Base-by-base conservation (phyloP, 2,329 filamentous ascomycete species). In the Aspergillus aculeatus region DNA sequence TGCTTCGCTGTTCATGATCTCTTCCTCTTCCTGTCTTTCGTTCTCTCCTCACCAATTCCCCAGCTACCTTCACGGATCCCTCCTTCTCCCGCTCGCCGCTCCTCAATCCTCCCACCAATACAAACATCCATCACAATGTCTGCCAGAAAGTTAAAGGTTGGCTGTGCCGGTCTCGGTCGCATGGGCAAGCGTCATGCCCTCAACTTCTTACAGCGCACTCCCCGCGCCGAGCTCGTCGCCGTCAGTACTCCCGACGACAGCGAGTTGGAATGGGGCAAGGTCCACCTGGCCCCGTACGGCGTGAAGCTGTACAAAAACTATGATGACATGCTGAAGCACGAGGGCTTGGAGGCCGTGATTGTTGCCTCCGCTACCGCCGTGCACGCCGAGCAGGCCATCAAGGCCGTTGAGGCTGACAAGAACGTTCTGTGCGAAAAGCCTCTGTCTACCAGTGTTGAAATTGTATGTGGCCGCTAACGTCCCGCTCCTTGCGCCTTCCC, bases 361-460 rank as follows among this genome's bases (percentile, higher is more conserved):
- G 75, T 86, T 29, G 81, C 82, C 1, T 82, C 81, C 4, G 82
- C 81, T 16, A 86, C 84, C 1, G 81, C 79, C 1, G 81, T 82
- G 29, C 84, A 86, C 63, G 83, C 83, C 3, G 80, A 85, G 63
- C 82, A 86, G 66, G 79, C 82, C 2, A 84, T 85, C 73, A 81
- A 82, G 67, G 83, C 83, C 11, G 84, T 86, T 57, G 71, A 82
- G 47, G 78, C 78, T 2, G 78, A 80, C 50, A 81, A 82, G 71
- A 83, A 86, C 66, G 82, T 85, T 2, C 75, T 86, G 23, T 86
- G 83, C 68, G 84, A 86, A 74, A 86, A 79, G 62, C 77, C 77
- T 1, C 62, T 79, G 32, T 83, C 80, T 48, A 89, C 85, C 0
- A 83, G 78, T 58, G 77, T 86, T 16, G 84, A 86, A 64, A 77